A percentile compares a stretch with the other conserved stretches of the same genome.
Evolutionary conservation across 2,329 filamentous ascomycete species (phyloP).

Genomic region (Colletotrichum musicola): DNA sequence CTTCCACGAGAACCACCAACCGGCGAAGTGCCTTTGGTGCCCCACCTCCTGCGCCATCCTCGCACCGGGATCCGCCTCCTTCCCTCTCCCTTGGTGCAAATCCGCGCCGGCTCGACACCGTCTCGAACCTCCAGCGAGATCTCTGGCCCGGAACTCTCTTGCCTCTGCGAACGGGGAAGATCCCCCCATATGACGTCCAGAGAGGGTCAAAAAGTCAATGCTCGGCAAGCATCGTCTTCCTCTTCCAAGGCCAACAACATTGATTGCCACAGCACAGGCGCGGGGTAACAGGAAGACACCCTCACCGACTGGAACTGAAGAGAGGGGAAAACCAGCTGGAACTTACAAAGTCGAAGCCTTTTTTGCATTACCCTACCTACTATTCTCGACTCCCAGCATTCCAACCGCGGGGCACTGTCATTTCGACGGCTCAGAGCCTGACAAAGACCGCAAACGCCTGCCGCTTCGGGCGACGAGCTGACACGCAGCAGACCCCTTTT

Average conservation of each 20-base stretch:
- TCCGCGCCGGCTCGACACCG: background rate
- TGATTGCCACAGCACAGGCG: background rate
- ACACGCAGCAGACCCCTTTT: slow-evolving; percentile 1
- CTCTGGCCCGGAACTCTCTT: slow-evolving; percentile 5
- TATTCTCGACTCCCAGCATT: background rate
- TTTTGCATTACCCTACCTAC: background rate
- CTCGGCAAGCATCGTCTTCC: background rate
- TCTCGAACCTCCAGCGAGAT: slow-evolving; percentile 1
- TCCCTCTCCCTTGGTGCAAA: background rate
- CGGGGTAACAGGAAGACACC: background rate
- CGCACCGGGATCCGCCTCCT: background rate
- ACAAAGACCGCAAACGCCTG: background rate
- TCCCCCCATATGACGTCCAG: background rate
- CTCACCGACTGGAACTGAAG: background rate
- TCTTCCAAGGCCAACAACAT: background rate
- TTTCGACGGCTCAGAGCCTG: background rate
- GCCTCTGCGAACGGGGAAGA: background rate
- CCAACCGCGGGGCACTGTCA: background rate
- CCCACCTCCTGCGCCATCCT: background rate
- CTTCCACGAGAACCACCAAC: background rate
- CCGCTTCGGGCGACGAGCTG: slow-evolving; percentile 18
- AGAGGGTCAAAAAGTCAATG: background rate
- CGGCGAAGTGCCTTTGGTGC: background rate
- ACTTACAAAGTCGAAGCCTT: background rate
- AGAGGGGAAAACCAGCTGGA: background rate